Base-by-base conservation (phyloP, 163 green algal species). In the Coccomyxa subellipsoidea region DNA sequence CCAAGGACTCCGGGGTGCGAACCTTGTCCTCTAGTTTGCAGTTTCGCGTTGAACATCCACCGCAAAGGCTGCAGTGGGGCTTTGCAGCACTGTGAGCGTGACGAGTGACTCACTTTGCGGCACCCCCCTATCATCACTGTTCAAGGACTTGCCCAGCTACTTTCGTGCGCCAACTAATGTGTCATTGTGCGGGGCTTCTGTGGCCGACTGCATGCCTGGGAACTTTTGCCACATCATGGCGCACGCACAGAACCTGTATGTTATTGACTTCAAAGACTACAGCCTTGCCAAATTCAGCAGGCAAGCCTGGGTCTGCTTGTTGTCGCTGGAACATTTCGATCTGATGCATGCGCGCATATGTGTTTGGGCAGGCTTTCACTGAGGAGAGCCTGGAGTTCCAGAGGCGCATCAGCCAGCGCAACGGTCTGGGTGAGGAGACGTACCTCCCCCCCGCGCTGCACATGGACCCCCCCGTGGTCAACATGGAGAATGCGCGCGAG, bases 401-500 rank as follows among this genome's bases (percentile, higher is more conserved):
- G 80, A 39, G 80, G 37, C 84, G 86, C 81, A 92, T 93, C 40
- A 76, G 87, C 31, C 37, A 81, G 34, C 87, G 89, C 69, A 88
- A 77, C 37, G 88, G 80, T 3, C 80, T 91, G 75, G 77, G 54
- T 21, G 73, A 89, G 39, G 84, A 87, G n/a, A 88, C 86, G 7
- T 90, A 87, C 78, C 84, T 90, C 36, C 88, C 88, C 5, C 81
- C 80, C 15, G 84, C 82, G 54, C 78, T 85, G 54, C 82, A 88
- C 83, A 69, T 81, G 34, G 34, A 85, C 38, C 84, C 84, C 0
- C 81, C 82, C 3, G 35, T 66, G 39, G 38, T 38, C 25, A 85
- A 66, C 15, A 79, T 98, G 93, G 81, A 76, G 7, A 86, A 84
- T 8, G 91, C 93, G 0, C 86, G 95, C 0, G 82, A 93, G 78